These are phyloP conservation scores for Aleurites moluccanus DNA, from an alignment of 441 rosid species.

Conservation along the genomic window DNA sequence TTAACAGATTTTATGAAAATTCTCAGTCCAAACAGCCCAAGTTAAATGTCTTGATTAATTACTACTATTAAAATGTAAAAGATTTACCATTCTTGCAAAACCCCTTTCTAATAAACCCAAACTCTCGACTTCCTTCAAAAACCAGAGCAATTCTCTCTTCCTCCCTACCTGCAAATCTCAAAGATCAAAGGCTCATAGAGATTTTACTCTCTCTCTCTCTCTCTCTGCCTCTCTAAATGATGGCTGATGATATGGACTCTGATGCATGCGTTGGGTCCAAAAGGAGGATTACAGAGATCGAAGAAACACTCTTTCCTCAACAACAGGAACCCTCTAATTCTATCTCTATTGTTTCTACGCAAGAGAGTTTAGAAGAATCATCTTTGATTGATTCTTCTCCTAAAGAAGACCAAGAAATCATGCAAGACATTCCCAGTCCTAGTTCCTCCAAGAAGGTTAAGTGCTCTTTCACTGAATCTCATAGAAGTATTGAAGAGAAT, in stretches of 20 bases:
- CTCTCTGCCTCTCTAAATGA: not conserved
- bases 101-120: not conserved
- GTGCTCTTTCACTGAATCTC: constrained; percentile 23
- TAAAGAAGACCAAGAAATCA: constrained; percentile 23
- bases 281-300: constrained; percentile 12
- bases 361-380: constrained; percentile 14
- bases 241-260: constrained; percentile 18
- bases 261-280: constrained; percentile 19
- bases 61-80: no score
- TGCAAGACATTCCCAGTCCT: constrained; percentile 25
- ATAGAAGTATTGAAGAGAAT: not conserved
- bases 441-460: constrained; percentile 26
- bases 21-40: no score
- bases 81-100: not conserved
- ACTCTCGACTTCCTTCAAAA: not conserved
- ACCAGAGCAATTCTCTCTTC: not conserved
- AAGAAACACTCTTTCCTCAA: constrained; percentile 15
- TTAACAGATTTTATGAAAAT: no score
- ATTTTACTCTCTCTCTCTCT: not conserved
- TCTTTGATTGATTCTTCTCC: constrained; percentile 9
- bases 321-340: constrained; percentile 4
- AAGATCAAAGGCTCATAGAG: not conserved
- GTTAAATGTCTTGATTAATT: no score
- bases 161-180: not conserved
- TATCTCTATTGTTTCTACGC: constrained; percentile 4